Evolutionary conservation across 202 grass and related monocot species (phyloP), one percentile per base, ranked within the genome.

Genomic region (Thinopyrum obtusiflorum): DNA sequence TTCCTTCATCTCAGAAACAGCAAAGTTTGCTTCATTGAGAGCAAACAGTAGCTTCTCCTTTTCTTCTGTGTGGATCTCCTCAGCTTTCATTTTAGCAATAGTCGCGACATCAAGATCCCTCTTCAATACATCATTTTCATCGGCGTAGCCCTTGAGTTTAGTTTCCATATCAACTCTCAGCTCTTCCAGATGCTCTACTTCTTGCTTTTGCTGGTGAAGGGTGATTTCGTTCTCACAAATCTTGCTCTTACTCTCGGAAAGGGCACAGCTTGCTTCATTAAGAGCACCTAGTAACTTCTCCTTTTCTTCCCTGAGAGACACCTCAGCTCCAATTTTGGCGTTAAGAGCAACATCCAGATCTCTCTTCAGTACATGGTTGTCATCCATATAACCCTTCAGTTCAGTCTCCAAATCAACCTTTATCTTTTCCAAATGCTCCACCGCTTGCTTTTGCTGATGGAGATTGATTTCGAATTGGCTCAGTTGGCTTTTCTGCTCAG

Each of bases 91-190:
- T 80, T 90, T 90, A 27, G 61, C 86, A 79, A 36, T 11, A 85
- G 84, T 76, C 14, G 66, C 76, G 28, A 26, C 65, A 83, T 94
- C 93, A 23, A 90, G 74, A 64, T 88, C 88, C 13, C 86, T 92
- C 21, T 80, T 90, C 28, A 90, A 10, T 33, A 33, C 61, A 65
- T 8, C 14, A 63, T 28, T 90, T 36, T 88, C 86, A 82, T 85
- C 80, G 9, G 62, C 51, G 57, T 80, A 87, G 61, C 77, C 79
- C 21, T 88, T 84, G 14, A 90, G 47, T 80, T 90, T 77, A 65
- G 24, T 59, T 49, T 94, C 71, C 59, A 71, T 28, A 42, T 82
- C 77, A 76, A 33, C 9, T 47, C 77, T 92, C 15, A 64, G 35
- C 79, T 90, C 84, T 53, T 88, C 71, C 86, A 91, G 27, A 68